These are phyloP conservation scores for Aquilaria sinensis DNA, from an alignment of 345 rosid species.

Conservation along the genomic window DNA sequence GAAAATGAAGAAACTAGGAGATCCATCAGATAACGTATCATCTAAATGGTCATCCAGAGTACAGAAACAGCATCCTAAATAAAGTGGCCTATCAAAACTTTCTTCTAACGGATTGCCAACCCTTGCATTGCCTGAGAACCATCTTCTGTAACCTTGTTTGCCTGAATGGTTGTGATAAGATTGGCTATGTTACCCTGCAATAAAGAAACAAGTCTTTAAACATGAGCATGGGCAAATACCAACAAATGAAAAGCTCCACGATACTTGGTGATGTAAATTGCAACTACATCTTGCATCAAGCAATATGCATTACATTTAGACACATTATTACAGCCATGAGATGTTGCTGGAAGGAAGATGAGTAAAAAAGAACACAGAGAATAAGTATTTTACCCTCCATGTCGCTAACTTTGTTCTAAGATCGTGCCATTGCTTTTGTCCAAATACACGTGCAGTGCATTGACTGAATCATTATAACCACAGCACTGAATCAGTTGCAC, in stretches of 20 bases:
- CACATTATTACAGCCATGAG: no score
- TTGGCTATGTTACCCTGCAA: constrained; percentile 60
- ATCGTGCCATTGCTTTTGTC: constrained; percentile 58
- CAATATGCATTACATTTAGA: no score
- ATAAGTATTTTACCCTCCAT: constrained; percentile 56
- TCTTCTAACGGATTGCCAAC: constrained; percentile 41
- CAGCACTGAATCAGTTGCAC: no score
- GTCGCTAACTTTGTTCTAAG: constrained; percentile 62
- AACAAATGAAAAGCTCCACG: background rate
- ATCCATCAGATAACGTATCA: constrained; percentile 1
- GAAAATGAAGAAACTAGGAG: no score
- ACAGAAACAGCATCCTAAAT: constrained; percentile 6
- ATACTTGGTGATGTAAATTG: background rate
- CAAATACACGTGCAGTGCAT: constrained; percentile 70
- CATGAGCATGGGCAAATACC: background rate
- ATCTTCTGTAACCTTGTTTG: constrained; percentile 82
- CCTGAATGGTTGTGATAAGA: constrained; percentile 75
- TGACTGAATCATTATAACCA: constrained; percentile 33
- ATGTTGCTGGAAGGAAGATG: no score
- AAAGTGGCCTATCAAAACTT: constrained; percentile 10
- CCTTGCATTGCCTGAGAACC: constrained; percentile 70
- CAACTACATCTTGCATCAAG: no score
- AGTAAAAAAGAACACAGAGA: background rate
- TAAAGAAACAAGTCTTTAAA: background rate
- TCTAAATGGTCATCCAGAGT: constrained; percentile 2